Conservation (phyloP, 805 yeast species). For the Barnettozyma wickerhamii region DNA sequence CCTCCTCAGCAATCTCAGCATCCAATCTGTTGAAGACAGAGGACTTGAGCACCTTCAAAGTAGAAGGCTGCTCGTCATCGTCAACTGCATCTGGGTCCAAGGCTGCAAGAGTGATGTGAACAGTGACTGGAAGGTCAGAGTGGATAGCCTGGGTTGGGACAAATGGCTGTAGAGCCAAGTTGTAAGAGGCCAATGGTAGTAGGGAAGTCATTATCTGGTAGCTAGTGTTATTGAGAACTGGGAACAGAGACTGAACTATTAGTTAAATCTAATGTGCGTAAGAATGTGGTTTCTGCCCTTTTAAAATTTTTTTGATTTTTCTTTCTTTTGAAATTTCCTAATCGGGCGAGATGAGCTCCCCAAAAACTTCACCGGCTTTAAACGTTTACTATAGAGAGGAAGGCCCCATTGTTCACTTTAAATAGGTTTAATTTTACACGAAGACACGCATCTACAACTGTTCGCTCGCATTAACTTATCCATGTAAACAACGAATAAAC, state of each 20-base stretch:
- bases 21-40: conserved; percentile 37
- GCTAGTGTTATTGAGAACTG: too few species aligned
- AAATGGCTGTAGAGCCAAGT: conserved; percentile 82
- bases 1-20: conserved; percentile 28
- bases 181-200: conserved; percentile 83
- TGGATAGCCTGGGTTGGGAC: conserved; percentile 84
- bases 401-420: too few species aligned
- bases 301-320: conserved; percentile 4
- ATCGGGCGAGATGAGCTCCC: conserved; percentile 17
- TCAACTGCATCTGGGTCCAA: conserved; percentile 87
- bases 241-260: too few species aligned
- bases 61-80: conserved; percentile 77
- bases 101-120: conserved; percentile 92
- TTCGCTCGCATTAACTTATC: conserved; percentile 6
- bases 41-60: conserved; percentile 78
- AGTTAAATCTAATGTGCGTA: background rate
- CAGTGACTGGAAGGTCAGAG: conserved; percentile 81
- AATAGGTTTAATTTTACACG: too few species aligned
- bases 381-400: too few species aligned
- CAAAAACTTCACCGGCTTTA: background rate
- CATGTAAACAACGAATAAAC: conserved; percentile 20
- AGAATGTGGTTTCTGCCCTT: conserved; percentile 3
- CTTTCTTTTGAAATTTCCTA: conserved; percentile 25
- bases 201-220: conserved; percentile 56
- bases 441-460: too few species aligned